Conservation (phyloP, 176 grass and related monocot species). For the Aegilops bicornis region DNA sequence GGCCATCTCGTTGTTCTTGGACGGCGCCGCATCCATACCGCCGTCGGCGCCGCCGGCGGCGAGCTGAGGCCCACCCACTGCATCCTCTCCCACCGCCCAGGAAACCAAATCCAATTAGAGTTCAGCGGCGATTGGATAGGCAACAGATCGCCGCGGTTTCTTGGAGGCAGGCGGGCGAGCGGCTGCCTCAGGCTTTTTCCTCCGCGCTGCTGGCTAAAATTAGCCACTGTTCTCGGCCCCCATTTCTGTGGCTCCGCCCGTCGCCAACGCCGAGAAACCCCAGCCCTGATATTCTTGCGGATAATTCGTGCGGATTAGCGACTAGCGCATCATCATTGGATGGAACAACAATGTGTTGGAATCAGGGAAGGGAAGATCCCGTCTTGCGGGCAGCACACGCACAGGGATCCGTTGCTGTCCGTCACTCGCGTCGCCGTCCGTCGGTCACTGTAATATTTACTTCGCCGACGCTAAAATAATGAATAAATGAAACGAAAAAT, state of each 20-base stretch:
- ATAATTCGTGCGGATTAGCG: conserved; percentile 27
- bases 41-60: not conserved
- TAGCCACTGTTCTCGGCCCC: conserved; percentile 29
- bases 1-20: conserved; percentile 38
- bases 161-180: conserved; percentile 27
- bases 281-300: conserved; percentile 18
- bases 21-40: conserved; percentile 13
- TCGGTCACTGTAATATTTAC: not conserved
- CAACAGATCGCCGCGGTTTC: conserved; percentile 21
- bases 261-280: conserved; percentile 25
- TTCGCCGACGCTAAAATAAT: not conserved
- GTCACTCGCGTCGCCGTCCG: not conserved
- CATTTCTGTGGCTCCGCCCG: conserved; percentile 47
- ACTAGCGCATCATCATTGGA: conserved; percentile 9
- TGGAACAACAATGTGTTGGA: conserved; percentile 15
- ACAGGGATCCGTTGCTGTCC: not conserved
- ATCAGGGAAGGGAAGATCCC: conserved; percentile 17
- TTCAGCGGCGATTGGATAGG: not conserved
- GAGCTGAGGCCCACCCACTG: conserved; percentile 39
- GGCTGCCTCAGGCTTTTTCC: conserved; percentile 28
- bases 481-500: not conserved
- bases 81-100: conserved; percentile 19
- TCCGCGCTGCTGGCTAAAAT: conserved; percentile 37
- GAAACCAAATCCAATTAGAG: conserved; percentile 27
- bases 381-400: not conserved